A percentile compares a stretch with the other conserved stretches of the same genome.
These are phyloP conservation scores for Trichopus zeylanicus DNA, from an alignment of 116 monocot genomes.

Conservation along the genomic window DNA sequence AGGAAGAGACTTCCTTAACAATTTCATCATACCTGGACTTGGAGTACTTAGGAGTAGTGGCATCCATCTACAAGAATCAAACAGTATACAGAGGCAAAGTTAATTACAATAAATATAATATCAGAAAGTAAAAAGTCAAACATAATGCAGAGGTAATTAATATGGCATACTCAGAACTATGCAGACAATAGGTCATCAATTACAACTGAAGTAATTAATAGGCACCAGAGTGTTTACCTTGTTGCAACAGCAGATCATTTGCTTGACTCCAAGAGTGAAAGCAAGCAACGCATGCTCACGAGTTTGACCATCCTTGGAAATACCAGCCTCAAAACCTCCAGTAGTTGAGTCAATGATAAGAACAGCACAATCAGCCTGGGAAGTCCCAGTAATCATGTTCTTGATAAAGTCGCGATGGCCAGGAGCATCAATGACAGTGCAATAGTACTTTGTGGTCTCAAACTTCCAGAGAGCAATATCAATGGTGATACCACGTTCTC, in stretches of 20 bases:
- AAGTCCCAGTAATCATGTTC: conserved; percentile 12
- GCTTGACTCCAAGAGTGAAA: conserved; percentile 9
- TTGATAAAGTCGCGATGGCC: conserved; percentile 7
- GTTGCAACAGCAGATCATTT: conserved; percentile 19
- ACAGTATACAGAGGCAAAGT: no score
- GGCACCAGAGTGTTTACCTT: neutral
- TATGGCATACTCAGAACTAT: no score
- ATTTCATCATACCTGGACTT: conserved; percentile 1
- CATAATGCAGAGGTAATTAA: no score
- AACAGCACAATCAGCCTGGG: conserved; percentile 12
- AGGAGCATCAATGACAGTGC: conserved; percentile 9
- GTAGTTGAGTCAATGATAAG: conserved; percentile 11
- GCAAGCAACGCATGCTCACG: conserved; percentile 19
- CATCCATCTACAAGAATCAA: neutral
- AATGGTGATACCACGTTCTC: conserved; percentile 12
- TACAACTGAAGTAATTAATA: neutral
- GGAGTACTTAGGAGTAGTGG: neutral
- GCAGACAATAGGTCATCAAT: neutral
- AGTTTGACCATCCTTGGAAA: conserved; percentile 13
- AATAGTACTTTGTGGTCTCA: conserved; percentile 13
- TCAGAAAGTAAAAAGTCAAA: neutral
- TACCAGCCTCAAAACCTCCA: conserved; percentile 16
- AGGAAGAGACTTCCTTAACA: neutral
- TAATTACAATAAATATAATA: no score
- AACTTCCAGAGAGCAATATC: conserved; percentile 13